Conservation (phyloP, 1,284 basidiomycete species). For the Microbotryum scabiosae region DNA sequence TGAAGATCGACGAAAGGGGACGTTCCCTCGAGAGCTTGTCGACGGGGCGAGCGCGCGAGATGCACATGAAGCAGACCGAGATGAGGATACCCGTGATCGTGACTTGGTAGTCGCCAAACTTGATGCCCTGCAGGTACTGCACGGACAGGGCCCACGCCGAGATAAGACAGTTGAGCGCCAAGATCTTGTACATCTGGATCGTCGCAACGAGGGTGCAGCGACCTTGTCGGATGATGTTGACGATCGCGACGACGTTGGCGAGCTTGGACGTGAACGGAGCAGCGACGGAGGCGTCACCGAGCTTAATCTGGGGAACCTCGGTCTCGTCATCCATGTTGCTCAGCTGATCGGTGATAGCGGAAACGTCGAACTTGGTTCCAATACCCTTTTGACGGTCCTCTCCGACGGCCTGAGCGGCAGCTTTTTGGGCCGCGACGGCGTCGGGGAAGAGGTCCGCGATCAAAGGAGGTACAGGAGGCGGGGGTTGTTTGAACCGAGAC, state of each 20-base stretch:
- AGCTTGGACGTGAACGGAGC: constrained; percentile 94
- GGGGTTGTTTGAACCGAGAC: constrained; percentile 76
- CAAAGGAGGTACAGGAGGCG: constrained; percentile 67
- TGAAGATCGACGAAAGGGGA: constrained; percentile 89
- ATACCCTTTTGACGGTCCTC: constrained; percentile 14
- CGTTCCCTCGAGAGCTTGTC: constrained; percentile 84
- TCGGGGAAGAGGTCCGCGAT: constrained; percentile 79
- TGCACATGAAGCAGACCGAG: constrained; percentile 94
- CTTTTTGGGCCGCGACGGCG: constrained; percentile 78
- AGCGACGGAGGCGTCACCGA: constrained; percentile 91
- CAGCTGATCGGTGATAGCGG: constrained; percentile 76
- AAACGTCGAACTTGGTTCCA: constrained; percentile 85
- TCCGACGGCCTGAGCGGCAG: constrained; percentile 49
- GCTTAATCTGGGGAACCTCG: constrained; percentile 90
- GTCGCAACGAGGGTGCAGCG: constrained; percentile 93
- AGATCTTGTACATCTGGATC: constrained; percentile 97
- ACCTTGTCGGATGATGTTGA: constrained; percentile 91
- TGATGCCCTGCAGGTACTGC: constrained; percentile 93
- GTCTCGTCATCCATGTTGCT: constrained; percentile 81
- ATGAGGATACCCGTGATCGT: constrained; percentile 65
- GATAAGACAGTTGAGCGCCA: constrained; percentile 90
- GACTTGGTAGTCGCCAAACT: constrained; percentile 78
- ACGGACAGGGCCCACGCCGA: constrained; percentile 91
- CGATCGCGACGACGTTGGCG: constrained; percentile 83
- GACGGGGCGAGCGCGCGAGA: constrained; percentile 91